Base-by-base conservation (phyloP, 768 basidiomycete genomes). In the Gautieria morchelliformis region DNA sequence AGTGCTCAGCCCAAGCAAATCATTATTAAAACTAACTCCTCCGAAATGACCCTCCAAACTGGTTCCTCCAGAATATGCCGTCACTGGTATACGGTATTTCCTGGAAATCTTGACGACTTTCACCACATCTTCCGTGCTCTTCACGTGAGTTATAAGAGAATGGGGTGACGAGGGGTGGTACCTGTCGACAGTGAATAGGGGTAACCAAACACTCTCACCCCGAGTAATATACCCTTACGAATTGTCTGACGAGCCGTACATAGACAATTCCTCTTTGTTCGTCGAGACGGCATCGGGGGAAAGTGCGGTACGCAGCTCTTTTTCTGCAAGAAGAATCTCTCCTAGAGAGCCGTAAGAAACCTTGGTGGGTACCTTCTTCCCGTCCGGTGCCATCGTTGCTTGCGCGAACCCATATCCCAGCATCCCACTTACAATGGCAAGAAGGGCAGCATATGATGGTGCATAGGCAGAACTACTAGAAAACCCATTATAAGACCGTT, bases 31-130 rank as follows among this genome's bases (percentile, higher is more conserved):
- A 69, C 76, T 57, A 58, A 89, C 88, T 30, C 87, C 87, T 49
- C 81, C 80, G 60, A 85, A 89, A 70, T 95, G 90, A 0, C 91
- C 91, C 67, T 95, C 93, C 12, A 94, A 75, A 64, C 84, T 86
- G 0, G 91, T 95, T 11, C 88, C 92, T 1, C 91, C 93, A 49
- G 86, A 83, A 64, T 85, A 93, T 2, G 91, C 82, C 15, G 82
- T 82, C 27, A 95, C 76, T 3, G 93, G 93, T 35, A 95, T 74
- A 48, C 74, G 74, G 67, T 83, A 85, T 66, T 83, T 83, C 46
- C 79, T 74, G 0, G 93, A 83, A 42, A 92, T 79, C 58, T 87
- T 80, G 58, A 96, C 84, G 51, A 90, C 74, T 58, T 80, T 78
- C 56, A 90, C 84, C 2, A 96, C 90, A 65, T 96, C 93, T 54